A percentile compares a stretch with the other conserved stretches of the same genome.
Evolutionary conservation across 176 grass and related monocot genomes (phyloP).

Genomic region (Zea luxurians): DNA sequence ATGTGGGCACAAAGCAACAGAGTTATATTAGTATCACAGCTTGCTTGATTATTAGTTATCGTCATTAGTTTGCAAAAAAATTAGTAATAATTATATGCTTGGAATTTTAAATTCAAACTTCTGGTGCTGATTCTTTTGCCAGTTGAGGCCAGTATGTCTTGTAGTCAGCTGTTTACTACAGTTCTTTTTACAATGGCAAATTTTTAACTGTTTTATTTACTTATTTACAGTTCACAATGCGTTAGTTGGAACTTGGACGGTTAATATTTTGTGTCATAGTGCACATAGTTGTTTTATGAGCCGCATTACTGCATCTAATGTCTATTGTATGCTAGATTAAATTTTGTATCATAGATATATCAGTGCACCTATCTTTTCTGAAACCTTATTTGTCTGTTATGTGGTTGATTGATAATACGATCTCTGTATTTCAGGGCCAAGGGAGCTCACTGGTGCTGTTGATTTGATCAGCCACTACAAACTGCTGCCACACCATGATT

Average conservation of each 20-base stretch:
- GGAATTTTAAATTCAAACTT: background rate
- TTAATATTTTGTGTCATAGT: background rate
- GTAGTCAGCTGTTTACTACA: background rate
- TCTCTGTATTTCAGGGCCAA: slow-evolving; percentile 61
- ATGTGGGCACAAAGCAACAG: background rate
- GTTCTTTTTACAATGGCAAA: background rate
- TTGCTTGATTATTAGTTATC: background rate
- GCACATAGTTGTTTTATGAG: background rate
- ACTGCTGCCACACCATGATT: slow-evolving; percentile 76
- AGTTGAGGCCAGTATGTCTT: background rate
- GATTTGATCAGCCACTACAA: slow-evolving; percentile 95
- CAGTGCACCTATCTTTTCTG: background rate
- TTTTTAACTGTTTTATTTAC: background rate
- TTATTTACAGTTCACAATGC: slow-evolving; percentile 6
- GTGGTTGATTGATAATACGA: background rate
- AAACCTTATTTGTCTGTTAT: slow-evolving; percentile 6
- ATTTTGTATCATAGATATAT: slow-evolving; percentile 22
- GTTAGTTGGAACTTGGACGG: slow-evolving; percentile 17
- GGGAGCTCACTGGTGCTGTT: slow-evolving; percentile 81
- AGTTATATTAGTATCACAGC: background rate
- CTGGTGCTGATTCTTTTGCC: background rate
- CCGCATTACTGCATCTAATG: background rate
- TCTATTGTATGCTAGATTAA: background rate
- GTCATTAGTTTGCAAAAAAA: background rate
- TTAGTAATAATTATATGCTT: background rate